Evolutionary conservation across 495 filamentous ascomycete species (phyloP).

Genomic region (Pseudomonodictys pantanalensis): DNA sequence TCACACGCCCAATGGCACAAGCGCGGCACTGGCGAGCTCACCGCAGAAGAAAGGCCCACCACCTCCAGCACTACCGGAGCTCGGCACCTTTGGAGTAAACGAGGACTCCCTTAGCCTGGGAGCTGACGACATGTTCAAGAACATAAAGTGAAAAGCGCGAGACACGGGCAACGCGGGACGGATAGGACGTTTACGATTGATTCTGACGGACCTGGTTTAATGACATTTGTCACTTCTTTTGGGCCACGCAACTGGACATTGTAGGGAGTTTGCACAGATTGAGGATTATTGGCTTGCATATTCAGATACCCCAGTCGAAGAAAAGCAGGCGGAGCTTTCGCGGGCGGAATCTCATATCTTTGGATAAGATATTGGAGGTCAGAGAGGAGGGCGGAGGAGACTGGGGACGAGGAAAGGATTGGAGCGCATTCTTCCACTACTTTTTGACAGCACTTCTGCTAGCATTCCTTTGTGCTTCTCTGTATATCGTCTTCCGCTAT

Average conservation of each 20-base stretch:
- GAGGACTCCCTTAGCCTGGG: conserved; percentile 30
- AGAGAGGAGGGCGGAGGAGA: background rate
- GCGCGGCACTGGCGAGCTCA: conserved; percentile 19
- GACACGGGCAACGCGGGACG: background rate
- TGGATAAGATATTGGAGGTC: background rate
- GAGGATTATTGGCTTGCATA: conserved; percentile 26
- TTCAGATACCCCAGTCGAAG: conserved; percentile 32
- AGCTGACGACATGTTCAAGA: conserved; percentile 39
- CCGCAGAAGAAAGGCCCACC: conserved; percentile 32
- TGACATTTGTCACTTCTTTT: conserved; percentile 18
- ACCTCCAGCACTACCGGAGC: conserved; percentile 38
- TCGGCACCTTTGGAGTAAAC: conserved; percentile 30
- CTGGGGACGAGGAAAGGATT: background rate
- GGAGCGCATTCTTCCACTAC: background rate
- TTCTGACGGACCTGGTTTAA: conserved; percentile 22
- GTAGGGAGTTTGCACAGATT: conserved; percentile 23
- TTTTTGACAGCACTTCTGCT: background rate
- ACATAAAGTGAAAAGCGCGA: conserved; percentile 30
- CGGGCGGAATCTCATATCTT: background rate
- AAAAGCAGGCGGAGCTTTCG: conserved; percentile 1
- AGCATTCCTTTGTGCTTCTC: conserved; percentile 2
- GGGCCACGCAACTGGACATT: conserved; percentile 2
- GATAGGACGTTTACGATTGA: conserved; percentile 11
- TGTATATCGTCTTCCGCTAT: background rate
- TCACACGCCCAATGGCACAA: conserved; percentile 13